Evolutionary conservation across 1,284 basidiomycete species (phyloP).

Genomic region (Meripilus lineatus): DNA sequence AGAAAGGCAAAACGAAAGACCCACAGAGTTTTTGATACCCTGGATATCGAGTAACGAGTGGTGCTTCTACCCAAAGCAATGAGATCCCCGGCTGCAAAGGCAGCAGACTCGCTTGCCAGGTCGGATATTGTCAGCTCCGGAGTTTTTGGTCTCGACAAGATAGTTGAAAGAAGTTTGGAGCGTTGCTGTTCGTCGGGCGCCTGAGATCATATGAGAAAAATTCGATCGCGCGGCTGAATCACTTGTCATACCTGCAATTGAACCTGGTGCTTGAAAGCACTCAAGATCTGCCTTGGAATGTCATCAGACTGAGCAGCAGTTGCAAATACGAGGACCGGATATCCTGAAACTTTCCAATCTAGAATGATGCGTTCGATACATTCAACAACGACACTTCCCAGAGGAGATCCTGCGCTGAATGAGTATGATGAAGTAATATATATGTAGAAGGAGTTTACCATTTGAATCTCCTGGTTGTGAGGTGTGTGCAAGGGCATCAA

Average conservation of each 20-base stretch:
- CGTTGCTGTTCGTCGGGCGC: conserved; percentile 80
- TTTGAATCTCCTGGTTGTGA: conserved; percentile 67
- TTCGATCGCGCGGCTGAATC: not conserved
- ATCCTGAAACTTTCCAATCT: conserved; percentile 54
- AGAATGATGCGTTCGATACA: conserved; percentile 53
- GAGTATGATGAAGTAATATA: not conserved
- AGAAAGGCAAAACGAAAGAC: conserved; percentile 14
- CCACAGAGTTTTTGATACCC: conserved; percentile 40
- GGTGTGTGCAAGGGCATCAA: conserved; percentile 80
- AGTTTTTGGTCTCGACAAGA: conserved; percentile 49
- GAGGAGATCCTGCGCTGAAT: conserved; percentile 46
- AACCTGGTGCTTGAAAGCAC: conserved; percentile 88
- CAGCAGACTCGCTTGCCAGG: conserved; percentile 89
- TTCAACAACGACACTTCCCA: conserved; percentile 62
- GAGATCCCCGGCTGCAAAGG: conserved; percentile 84
- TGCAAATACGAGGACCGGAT: conserved; percentile 71
- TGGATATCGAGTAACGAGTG: conserved; percentile 53
- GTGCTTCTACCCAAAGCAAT: conserved; percentile 67
- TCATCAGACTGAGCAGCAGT: conserved; percentile 70
- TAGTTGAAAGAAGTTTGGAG: conserved; percentile 51
- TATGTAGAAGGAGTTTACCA: conserved; percentile 35
- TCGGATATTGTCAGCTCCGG: conserved; percentile 75
- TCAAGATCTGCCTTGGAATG: conserved; percentile 63
- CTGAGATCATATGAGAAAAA: conserved; percentile 33
- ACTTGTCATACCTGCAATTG: conserved; percentile 54